These are phyloP conservation scores for Salix dunnii DNA, from an alignment of 345 rosid genomes.

Conservation along the genomic window DNA sequence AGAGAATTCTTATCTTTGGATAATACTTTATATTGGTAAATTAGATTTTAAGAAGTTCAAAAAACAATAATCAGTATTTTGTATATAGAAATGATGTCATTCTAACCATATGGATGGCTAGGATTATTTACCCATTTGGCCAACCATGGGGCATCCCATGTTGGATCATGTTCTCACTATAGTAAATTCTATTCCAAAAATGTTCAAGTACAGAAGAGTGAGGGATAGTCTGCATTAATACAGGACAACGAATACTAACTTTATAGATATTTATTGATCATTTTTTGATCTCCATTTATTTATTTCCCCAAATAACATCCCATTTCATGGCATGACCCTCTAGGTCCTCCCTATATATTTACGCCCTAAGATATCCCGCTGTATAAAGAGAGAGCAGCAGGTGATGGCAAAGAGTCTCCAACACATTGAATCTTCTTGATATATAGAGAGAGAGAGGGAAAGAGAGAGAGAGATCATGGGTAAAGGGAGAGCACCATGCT, in stretches of 20 bases:
- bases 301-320: conserved; percentile 3
- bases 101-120: neutral
- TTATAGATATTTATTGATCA: conserved; percentile 6
- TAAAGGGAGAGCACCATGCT: conserved; percentile 87
- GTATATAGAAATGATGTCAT: neutral
- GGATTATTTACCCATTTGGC: neutral
- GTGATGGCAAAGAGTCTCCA: neutral
- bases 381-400: neutral
- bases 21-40: neutral
- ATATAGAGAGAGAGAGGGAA: too few species aligned
- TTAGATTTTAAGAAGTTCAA: too few species aligned
- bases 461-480: conserved; percentile 43
- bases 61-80: too few species aligned
- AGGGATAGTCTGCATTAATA: neutral
- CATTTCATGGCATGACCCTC: conserved; percentile 20
- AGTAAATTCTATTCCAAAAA: neutral
- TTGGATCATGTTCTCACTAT: neutral
- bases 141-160: neutral
- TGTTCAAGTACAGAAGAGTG: neutral
- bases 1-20: neutral
- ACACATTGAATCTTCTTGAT: neutral
- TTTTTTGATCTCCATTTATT: conserved; percentile 16
- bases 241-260: neutral
- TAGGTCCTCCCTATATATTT: neutral
- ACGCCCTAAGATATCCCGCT: neutral